These are phyloP conservation scores for Clavispora santaluciae DNA, from an alignment of 805 yeast species.

Conservation along the genomic window DNA sequence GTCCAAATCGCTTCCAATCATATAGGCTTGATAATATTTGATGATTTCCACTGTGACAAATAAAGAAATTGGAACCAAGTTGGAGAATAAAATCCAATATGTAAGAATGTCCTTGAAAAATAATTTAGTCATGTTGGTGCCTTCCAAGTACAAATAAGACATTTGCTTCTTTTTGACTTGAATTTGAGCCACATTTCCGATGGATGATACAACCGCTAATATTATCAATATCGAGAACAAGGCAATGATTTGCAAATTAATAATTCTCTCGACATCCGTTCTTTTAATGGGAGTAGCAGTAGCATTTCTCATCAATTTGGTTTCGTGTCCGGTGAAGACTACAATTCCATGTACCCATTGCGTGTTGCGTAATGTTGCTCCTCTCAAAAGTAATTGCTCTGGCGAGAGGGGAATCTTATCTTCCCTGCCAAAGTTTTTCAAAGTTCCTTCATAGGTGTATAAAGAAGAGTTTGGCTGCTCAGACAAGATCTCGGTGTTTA, in stretches of 20 bases:
- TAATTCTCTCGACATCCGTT: slow-evolving; percentile 94
- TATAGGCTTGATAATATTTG: slow-evolving; percentile 90
- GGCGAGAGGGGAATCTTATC: slow-evolving; percentile 68
- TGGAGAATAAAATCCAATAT: slow-evolving; percentile 93
- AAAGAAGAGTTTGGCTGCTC: slow-evolving; percentile 93
- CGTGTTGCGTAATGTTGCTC: slow-evolving; percentile 93
- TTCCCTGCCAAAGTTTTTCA: slow-evolving; percentile 47
- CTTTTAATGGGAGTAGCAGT: slow-evolving; percentile 97
- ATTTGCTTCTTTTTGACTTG: slow-evolving; percentile 48
- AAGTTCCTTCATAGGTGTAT: slow-evolving; percentile 92
- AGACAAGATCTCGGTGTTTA: slow-evolving; percentile 48
- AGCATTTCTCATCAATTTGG: slow-evolving; percentile 96
- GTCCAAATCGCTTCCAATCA: slow-evolving; percentile 92
- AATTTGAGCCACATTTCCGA: slow-evolving; percentile 80
- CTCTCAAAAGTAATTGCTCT: slow-evolving; percentile 87
- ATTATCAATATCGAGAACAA: slow-evolving; percentile 74
- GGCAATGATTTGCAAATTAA: slow-evolving; percentile 86
- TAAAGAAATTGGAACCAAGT: slow-evolving; percentile 93
- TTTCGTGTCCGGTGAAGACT: slow-evolving; percentile 96
- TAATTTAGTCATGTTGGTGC: slow-evolving; percentile 59
- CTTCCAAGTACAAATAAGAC: slow-evolving; percentile 63
- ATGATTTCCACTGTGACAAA: slow-evolving; percentile 95
- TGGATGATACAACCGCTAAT: slow-evolving; percentile 72
- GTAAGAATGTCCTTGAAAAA: slow-evolving; percentile 88
- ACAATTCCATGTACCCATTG: slow-evolving; percentile 93